Percentiles rank a stretch among this genome's conserved stretches.
Evolutionary conservation across 163 green algal genomes (phyloP).

Genomic region (Scenedesmus sp.): DNA sequence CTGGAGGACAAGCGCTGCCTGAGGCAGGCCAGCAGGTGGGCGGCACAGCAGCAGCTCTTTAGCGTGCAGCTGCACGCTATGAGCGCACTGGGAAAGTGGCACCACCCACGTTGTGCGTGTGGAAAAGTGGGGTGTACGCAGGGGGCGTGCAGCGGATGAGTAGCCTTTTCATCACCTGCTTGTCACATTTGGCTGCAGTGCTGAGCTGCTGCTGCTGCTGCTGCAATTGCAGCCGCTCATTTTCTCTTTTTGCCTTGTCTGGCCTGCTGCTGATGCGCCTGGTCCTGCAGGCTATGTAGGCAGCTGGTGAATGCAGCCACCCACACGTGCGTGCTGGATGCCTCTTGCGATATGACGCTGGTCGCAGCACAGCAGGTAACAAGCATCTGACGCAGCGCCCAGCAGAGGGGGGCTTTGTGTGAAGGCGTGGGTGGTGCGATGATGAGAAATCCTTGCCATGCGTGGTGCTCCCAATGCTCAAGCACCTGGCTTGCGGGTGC

Average conservation of each 20-base stretch:
- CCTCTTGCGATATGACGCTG: not conserved
- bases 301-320: conserved; percentile 12
- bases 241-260: too few relatives aligned
- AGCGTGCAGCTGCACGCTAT: not conserved
- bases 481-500: too few relatives aligned
- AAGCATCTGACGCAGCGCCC: too few relatives aligned
- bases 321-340: conserved; percentile 12
- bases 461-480: too few relatives aligned
- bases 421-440: too few relatives aligned
- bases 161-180: too few relatives aligned
- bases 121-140: too few relatives aligned
- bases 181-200: too few relatives aligned
- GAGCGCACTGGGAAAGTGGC: not conserved
- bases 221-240: not conserved
- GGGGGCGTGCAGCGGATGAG: too few relatives aligned
- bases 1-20: not conserved
- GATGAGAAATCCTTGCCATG: too few relatives aligned
- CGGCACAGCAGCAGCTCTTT: not conserved
- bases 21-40: conserved; percentile 12
- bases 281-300: not conserved
- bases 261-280: not conserved
- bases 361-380: not conserved
- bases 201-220: not conserved
- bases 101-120: too few relatives aligned
- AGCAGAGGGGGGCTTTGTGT: too few relatives aligned